Percentiles rank a stretch among this genome's conserved stretches.
Conservation (phyloP, 129 eudicot genomes). For the Centella asiatica region DNA sequence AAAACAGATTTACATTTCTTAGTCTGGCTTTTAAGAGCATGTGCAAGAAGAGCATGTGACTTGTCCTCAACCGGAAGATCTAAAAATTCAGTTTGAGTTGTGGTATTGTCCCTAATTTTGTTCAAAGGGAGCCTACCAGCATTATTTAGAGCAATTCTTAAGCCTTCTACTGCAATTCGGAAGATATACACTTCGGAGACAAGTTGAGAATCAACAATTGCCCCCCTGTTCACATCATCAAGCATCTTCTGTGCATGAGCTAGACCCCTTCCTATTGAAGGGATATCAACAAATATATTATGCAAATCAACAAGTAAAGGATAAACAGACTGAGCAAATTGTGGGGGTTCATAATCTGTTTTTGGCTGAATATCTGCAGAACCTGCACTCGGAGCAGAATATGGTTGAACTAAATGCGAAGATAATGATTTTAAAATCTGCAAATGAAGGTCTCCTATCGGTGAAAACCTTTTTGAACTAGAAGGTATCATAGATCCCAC, state of each 20-base stretch:
- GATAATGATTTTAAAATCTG: slow-evolving; percentile 39
- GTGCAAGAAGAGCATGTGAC: slow-evolving; percentile 76
- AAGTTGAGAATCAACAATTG: slow-evolving; percentile 28
- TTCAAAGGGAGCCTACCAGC: slow-evolving; percentile 49
- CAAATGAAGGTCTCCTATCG: slow-evolving; percentile 32
- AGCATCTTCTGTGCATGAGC: slow-evolving; percentile 80
- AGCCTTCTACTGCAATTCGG: slow-evolving; percentile 79
- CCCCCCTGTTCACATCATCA: slow-evolving; percentile 56
- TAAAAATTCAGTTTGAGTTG: slow-evolving; percentile 29
- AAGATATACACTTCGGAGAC: slow-evolving; percentile 69
- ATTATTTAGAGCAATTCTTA: slow-evolving; percentile 67
- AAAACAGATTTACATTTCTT: slow-evolving; percentile 57
- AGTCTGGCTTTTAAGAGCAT: slow-evolving; percentile 66
- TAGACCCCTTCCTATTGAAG: slow-evolving; percentile 58
- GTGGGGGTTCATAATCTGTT: slow-evolving; percentile 56
- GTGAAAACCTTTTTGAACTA: slow-evolving; percentile 26
- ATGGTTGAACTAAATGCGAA: slow-evolving; percentile 28
- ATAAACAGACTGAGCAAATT: slow-evolving; percentile 63
- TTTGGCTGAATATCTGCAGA: slow-evolving; percentile 27
- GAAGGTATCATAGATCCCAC: slow-evolving; percentile 24
- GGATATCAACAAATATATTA: slow-evolving; percentile 47
- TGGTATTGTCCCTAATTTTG: slow-evolving; percentile 18
- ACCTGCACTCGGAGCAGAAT: slow-evolving; percentile 13
- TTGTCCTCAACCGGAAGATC: slow-evolving; percentile 65
- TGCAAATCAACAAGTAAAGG: slow-evolving; percentile 71